Evolutionary conservation across 2,329 filamentous ascomycete species (phyloP), one percentile per base, ranked within the genome.

Genomic region (Daldinia sp.): DNA sequence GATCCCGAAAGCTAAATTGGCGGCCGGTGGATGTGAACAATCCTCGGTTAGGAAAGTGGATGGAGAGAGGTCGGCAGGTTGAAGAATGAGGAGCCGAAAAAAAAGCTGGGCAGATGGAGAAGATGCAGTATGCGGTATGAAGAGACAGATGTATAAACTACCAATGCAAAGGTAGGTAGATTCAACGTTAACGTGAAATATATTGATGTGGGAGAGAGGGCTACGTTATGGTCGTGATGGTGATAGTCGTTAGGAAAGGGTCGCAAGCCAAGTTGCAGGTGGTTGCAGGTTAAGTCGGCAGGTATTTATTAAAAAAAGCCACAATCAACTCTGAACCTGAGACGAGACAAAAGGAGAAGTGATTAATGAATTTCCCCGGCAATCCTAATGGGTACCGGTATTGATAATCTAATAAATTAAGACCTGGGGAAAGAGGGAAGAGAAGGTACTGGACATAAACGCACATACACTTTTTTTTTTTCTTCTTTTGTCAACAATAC

Each of bases 41-140:
- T 28, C 50, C 69, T 74, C 66, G 68, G 69, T 69, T 75, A 74
- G 68, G 73, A 67, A 74, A 69, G 68, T 71, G 57, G 68, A 63
- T 65, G 33, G 10, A 23, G 20, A 33, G 41, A 70, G 20, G 62
- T 54, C 57, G 69, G 61, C 50, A 68, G 57, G 54, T 68, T 59
- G 62, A 68, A 51, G 35, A 63, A 66, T 39, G 59, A 66, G 58
- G 60, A 69, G 61, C 56, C 30, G 41, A 56, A 23, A 23, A 23
- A 23, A 23, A 58, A 57, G 59, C 37, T 48, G 18, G 55, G 48
- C 41, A 70, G 41, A 63, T 30, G 48, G 28, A 18, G 13, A 20
- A 57, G 28, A 48, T 44, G 35, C 12, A 33, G 35, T 20, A 54
- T 41, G 15, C 6, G 51, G 55, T 28, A 39, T 18, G 56, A 62